Conservation (phyloP, 2,329 filamentous ascomycete genomes). For the Paramyrothecium sp. region DNA sequence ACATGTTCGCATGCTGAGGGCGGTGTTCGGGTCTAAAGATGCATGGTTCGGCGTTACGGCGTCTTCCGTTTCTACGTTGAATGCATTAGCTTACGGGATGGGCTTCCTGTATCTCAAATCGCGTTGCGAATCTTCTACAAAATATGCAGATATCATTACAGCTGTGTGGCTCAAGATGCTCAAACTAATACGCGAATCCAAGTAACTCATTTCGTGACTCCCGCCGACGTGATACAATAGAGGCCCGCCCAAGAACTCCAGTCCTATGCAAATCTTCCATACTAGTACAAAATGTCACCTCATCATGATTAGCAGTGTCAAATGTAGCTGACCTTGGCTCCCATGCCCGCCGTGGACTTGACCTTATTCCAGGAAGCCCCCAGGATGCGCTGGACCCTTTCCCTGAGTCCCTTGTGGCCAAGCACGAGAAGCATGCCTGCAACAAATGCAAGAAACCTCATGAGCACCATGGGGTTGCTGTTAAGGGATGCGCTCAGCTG, state of each 20-base stretch:
- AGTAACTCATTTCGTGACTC: background rate
- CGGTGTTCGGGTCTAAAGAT: conserved; percentile 11
- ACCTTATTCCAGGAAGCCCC: conserved; percentile 77
- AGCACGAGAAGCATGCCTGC: conserved; percentile 75
- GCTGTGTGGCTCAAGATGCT: background rate
- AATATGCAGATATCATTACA: background rate
- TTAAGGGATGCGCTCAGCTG: conserved; percentile 49
- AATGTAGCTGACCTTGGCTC: conserved; percentile 95
- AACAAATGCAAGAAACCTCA: conserved; percentile 73
- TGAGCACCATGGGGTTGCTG: conserved; percentile 55
- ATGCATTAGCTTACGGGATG: too few relatives aligned
- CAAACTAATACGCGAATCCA: background rate
- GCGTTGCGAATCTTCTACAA: too few relatives aligned
- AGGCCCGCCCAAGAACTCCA: conserved; percentile 4
- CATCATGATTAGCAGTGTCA: conserved; percentile 34
- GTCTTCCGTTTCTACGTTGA: background rate
- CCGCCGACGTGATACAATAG: conserved; percentile 1
- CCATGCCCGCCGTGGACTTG: conserved; percentile 86
- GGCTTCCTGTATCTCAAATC: too few relatives aligned
- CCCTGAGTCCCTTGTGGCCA: conserved; percentile 70
- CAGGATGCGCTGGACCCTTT: conserved; percentile 69
- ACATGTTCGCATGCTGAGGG: conserved; percentile 11
- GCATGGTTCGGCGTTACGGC: conserved; percentile 15
- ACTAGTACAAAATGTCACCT: background rate
- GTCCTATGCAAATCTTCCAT: background rate